A percentile compares a stretch with the other conserved stretches of the same genome.
phyloP scores from a whole-genome alignment of 305 asterid species.

The Plantago rigida region DNA sequence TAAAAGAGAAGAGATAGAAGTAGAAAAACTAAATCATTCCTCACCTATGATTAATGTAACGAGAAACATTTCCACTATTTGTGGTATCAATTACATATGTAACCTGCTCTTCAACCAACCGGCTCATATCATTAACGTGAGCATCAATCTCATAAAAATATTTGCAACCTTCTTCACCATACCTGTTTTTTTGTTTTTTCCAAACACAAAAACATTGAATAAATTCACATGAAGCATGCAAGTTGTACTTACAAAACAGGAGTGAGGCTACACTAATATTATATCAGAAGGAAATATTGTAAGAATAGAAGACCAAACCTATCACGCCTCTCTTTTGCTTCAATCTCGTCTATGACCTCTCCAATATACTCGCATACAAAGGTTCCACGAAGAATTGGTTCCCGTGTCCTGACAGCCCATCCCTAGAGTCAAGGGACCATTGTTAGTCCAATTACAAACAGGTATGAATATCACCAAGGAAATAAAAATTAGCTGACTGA shows the following conservation, averaged over 20 bases:
- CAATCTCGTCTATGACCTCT: slow-evolving; percentile 79
- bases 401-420: slow-evolving; percentile 93
- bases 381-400: slow-evolving; percentile 77
- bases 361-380: slow-evolving; percentile 96
- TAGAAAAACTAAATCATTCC: slow-evolving; percentile 15
- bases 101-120: slow-evolving; percentile 67
- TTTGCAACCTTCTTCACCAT: slow-evolving; percentile 48
- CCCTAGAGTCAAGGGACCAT: slow-evolving; percentile 50
- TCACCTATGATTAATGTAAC: slow-evolving; percentile 95
- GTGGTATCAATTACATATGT: slow-evolving; percentile 78
- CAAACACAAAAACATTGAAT: background rate
- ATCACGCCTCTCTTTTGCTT: slow-evolving; percentile 68
- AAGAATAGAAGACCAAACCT: slow-evolving; percentile 40
- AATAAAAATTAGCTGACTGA: background rate
- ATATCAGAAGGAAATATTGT: slow-evolving; percentile 6
- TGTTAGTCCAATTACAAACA: slow-evolving; percentile 1
- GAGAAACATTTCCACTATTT: slow-evolving; percentile 78
- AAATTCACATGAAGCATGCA: slow-evolving; percentile 10
- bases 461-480: background rate
- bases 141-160: slow-evolving; percentile 71
- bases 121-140: slow-evolving; percentile 69
- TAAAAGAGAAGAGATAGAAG: background rate
- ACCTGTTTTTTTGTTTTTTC: slow-evolving; percentile 38
- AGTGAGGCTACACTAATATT: background rate
- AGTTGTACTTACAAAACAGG: slow-evolving; percentile 4